These are phyloP conservation scores for Dothidotthia symphoricarpi DNA, from an alignment of 2,329 filamentous ascomycete genomes.

Conservation along the genomic window DNA sequence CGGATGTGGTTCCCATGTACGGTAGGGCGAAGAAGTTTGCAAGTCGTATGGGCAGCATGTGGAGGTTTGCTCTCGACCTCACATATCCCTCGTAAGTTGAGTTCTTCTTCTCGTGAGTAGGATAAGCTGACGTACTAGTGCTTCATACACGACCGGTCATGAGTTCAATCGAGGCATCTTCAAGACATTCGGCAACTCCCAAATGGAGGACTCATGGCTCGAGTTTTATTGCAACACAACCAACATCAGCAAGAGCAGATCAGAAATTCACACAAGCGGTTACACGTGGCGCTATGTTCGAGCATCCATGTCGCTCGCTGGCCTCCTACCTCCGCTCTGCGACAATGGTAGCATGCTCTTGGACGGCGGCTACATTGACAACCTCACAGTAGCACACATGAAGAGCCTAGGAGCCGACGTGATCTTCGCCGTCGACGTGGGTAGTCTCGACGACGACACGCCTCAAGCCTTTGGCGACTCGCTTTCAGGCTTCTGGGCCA, in stretches of 20 bases:
- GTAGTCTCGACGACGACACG: conserved; percentile 84
- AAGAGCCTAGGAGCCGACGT: conserved; percentile 88
- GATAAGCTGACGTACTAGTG: conserved; percentile 40
- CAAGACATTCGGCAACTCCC: conserved; percentile 94
- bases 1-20: conserved; percentile 95
- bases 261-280: conserved; percentile 90
- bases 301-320: conserved; percentile 94
- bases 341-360: conserved; percentile 96
- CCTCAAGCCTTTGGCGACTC: conserved; percentile 94
- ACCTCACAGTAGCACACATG: conserved; percentile 96
- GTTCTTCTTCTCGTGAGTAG: background rate
- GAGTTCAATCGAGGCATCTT: conserved; percentile 99
- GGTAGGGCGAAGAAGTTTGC: conserved; percentile 96
- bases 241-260: conserved; percentile 91
- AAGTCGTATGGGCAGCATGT: conserved; percentile 97
- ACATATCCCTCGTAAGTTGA: conserved; percentile 76
- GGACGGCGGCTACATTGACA: conserved; percentile 96
- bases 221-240: conserved; percentile 99
- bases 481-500: conserved; percentile 90
- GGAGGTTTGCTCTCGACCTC: conserved; percentile 94
- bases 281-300: conserved; percentile 98
- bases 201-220: conserved; percentile 99
- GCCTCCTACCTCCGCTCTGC: conserved; percentile 86
- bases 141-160: conserved; percentile 95
- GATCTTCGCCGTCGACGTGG: conserved; percentile 95